These are phyloP conservation scores for Coemansia sp. DNA, from an alignment of 192 early-diverging fungal species.

Conservation along the genomic window DNA sequence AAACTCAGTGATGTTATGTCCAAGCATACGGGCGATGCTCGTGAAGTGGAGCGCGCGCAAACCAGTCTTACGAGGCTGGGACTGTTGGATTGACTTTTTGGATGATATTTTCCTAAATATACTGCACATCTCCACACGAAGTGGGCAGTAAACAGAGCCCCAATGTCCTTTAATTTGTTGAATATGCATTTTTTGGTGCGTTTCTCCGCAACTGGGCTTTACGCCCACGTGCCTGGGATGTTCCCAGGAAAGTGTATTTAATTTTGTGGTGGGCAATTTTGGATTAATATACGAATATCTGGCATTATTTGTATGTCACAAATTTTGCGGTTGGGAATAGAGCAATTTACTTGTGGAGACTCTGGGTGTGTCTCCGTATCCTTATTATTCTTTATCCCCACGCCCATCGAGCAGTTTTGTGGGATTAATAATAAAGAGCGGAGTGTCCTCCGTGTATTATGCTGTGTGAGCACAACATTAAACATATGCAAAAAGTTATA, in stretches of 20 bases:
- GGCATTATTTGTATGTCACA: no score
- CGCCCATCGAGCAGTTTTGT: not conserved
- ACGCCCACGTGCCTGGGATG: no score
- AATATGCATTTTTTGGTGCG: no score
- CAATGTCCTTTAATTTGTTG: no score
- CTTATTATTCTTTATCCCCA: not conserved
- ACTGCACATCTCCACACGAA: slow-evolving; percentile 24
- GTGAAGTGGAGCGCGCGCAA: slow-evolving; percentile 55
- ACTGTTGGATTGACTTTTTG: slow-evolving; percentile 4
- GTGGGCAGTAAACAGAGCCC: no score
- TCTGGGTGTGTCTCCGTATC: not conserved
- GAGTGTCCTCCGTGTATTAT: no score
- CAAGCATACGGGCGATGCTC: slow-evolving; percentile 61
- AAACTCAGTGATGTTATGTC: slow-evolving; percentile 69
- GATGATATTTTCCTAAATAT: slow-evolving; percentile 21
- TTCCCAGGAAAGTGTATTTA: no score
- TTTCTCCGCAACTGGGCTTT: no score
- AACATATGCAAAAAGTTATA: no score
- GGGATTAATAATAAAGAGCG: not conserved
- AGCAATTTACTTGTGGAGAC: not conserved
- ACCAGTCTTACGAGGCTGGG: slow-evolving; percentile 21
- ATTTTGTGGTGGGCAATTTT: no score
- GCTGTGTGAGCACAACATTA: no score
- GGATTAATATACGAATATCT: no score
- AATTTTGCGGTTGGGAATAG: not conserved